Evolutionary conservation across 2,329 filamentous ascomycete species (phyloP).

Genomic region (Colletotrichum cuscutae): DNA sequence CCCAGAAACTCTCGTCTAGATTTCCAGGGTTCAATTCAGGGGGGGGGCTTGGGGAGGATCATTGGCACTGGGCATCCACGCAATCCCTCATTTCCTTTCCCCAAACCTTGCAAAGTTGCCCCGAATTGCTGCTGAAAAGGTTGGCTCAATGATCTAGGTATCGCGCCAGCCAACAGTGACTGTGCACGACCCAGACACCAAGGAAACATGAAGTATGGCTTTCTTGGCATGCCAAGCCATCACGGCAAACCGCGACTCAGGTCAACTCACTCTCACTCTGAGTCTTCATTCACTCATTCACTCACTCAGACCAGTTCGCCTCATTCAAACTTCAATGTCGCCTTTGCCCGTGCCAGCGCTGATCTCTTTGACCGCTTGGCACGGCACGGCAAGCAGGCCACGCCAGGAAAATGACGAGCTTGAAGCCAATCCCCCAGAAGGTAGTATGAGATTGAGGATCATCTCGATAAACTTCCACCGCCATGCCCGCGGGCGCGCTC

Average conservation of each 20-base stretch:
- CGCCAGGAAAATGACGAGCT: not conserved
- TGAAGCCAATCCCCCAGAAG: not conserved
- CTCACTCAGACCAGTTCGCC: not conserved
- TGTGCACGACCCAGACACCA: not conserved
- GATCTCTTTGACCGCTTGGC: not conserved
- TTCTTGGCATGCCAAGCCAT: not conserved
- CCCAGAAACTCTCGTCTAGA: not conserved
- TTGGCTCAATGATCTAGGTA: not conserved
- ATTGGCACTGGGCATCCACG: not conserved
- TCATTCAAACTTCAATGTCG: not conserved
- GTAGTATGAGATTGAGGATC: not conserved
- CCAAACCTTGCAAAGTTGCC: not conserved
- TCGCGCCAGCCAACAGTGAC: not conserved
- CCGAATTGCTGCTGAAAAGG: not conserved
- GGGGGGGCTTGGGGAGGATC: not conserved
- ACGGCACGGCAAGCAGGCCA: not conserved
- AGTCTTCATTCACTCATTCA: not conserved
- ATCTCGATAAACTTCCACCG: not conserved
- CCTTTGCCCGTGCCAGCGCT: not conserved
- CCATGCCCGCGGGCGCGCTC: not conserved
- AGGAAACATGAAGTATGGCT: not conserved
- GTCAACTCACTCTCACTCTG: not conserved
- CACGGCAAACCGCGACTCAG: not conserved
- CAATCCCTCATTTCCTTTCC: not conserved
- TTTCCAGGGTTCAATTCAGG: slow-evolving; percentile 1